Evolutionary conservation across 495 filamentous ascomycete species (phyloP), one percentile per base, ranked within the genome.

Genomic region (Hypoxylon crocopeplum): DNA sequence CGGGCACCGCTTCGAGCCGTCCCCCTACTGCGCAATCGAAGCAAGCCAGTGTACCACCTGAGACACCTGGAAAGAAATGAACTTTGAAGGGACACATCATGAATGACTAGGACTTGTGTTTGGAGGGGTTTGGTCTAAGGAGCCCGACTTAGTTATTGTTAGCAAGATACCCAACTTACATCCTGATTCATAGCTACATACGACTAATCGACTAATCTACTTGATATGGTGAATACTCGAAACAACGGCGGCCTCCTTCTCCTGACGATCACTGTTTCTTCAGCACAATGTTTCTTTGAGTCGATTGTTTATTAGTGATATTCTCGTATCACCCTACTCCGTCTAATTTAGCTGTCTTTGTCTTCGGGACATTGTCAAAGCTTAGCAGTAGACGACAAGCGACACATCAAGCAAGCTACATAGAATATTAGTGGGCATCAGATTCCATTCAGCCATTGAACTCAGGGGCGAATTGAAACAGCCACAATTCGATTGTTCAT

Each of bases 1-100:
- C 72, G 5, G 68, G 56, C 2, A 73, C 62, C 16, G 50, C 39
- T 13, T 48, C 49, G 1, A 68, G 62, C 39, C 64, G 51, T 7
- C 61, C 68, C 1, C 41, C 68, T 30, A 68, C 68, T 1, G 40
- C 60, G 7, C 61, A 65, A 45, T 64, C 65, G 38, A 54, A 64
- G 17, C 50, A 58, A 15, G 64, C 22, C n/a, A 68, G 64, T 36
- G 51, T 59, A 15, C 61, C 48, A 22, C 61, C 61, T 24, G 55
- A 64, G 39, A 58, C 42, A 27, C 16, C 19, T 5, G 39, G 22
- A 25, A 58, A 64, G 44, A 64, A 58, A 49, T 54, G 21, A 52
- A 16, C n/a, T n/a, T n/a, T n/a, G n/a, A 5, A 48, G 34, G 30
- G 34, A 19, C 17, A 38, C 21, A 34, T 25, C 13, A 48, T 24